phyloP scores from a whole-genome alignment of 2,329 filamentous ascomycete species.

The Aaosphaeria pasadenensis region DNA sequence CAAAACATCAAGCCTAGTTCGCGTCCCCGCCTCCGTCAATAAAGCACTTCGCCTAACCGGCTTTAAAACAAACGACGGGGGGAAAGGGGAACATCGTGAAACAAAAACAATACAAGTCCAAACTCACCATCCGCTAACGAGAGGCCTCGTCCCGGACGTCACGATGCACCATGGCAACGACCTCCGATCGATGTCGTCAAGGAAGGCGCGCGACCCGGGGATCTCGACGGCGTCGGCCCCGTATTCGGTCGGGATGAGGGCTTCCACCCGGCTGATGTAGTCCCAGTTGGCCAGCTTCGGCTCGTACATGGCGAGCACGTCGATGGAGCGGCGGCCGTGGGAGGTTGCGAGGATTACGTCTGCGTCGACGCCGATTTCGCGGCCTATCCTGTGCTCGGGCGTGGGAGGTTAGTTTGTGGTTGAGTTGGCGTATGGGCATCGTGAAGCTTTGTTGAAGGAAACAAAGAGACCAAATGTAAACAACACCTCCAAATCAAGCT shows the following conservation, averaged over 20 bases:
- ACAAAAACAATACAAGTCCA: too few species aligned
- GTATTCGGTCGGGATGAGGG: slow-evolving; percentile 70
- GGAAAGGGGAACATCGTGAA: too few species aligned
- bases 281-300: slow-evolving; percentile 90
- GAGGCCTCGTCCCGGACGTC: slow-evolving; percentile 47
- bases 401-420: background rate
- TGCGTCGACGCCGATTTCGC: slow-evolving; percentile 81
- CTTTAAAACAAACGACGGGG: too few species aligned
- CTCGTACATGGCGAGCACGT: slow-evolving; percentile 74
- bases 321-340: slow-evolving; percentile 86
- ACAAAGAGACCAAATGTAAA: too few species aligned
- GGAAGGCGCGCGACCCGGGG: slow-evolving; percentile 71
- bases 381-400: slow-evolving; percentile 59
- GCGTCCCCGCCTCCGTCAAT: too few species aligned
- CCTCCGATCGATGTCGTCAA: slow-evolving; percentile 62
- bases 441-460: too few species aligned
- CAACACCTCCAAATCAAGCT: slow-evolving; percentile 29
- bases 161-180: slow-evolving; percentile 80
- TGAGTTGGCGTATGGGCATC: too few species aligned
- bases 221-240: slow-evolving; percentile 80
- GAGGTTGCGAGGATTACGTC: slow-evolving; percentile 83
- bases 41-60: too few species aligned
- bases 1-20: slow-evolving; percentile 41
- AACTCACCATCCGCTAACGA: slow-evolving; percentile 46
- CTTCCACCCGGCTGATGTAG: slow-evolving; percentile 78